Evolutionary conservation across 106 monocot species (phyloP).

Genomic region (Cymbidium sinense): DNA sequence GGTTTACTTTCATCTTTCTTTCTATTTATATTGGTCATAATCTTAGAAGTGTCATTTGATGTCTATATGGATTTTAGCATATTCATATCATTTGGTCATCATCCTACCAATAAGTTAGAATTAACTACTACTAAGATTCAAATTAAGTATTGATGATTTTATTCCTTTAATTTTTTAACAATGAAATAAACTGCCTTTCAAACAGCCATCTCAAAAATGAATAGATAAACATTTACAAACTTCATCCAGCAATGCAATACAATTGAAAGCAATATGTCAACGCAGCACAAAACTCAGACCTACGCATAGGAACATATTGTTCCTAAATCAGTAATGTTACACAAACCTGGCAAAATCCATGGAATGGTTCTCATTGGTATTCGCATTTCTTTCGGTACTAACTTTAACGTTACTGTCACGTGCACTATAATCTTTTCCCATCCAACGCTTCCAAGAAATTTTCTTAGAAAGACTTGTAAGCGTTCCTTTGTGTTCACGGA

Average conservation of each 20-base stretch:
- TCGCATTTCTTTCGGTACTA: slow-evolving; percentile 16
- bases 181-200: not conserved
- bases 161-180: not conserved
- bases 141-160: not conserved
- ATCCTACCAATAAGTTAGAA: no score
- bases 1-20: no score
- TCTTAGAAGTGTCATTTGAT: no score
- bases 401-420: slow-evolving; percentile 20
- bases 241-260: not conserved
- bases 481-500: slow-evolving; percentile 50
- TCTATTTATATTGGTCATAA: no score
- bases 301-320: not conserved
- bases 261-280: not conserved
- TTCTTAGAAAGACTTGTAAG: slow-evolving; percentile 62
- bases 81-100: no score
- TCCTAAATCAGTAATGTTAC: not conserved
- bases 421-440: slow-evolving; percentile 31
- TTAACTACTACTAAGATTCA: no score
- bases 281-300: not conserved
- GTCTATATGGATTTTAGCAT: no score
- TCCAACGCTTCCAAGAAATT: slow-evolving; percentile 68
- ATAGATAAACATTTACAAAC: not conserved
- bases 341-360: slow-evolving; percentile 63
- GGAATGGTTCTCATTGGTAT: slow-evolving; percentile 12
- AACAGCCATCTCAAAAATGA: not conserved